Evolutionary conservation across 1,139 yeast species (phyloP).

Genomic region (Martiniozyma asiatica): DNA sequence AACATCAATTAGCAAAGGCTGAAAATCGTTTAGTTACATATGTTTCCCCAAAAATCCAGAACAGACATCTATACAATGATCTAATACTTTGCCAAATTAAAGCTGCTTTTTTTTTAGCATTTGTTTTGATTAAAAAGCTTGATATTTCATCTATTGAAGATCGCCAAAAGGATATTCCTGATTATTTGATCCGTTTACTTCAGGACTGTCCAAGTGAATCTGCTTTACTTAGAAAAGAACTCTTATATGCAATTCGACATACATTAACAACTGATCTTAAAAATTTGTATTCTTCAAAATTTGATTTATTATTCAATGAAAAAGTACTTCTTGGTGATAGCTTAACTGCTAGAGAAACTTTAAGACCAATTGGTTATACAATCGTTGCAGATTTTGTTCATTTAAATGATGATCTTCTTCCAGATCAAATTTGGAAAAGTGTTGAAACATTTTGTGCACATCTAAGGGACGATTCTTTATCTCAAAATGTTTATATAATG

Average conservation of each 20-base stretch:
- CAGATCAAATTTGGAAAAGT: constrained; percentile 80
- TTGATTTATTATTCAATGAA: constrained; percentile 77
- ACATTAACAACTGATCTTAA: constrained; percentile 83
- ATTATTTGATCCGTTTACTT: constrained; percentile 67
- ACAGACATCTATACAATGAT: constrained; percentile 75
- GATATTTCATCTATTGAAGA: constrained; percentile 52
- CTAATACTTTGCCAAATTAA: constrained; percentile 92
- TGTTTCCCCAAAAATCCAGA: constrained; percentile 57
- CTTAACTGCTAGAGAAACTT: constrained; percentile 77
- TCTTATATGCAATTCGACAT: constrained; percentile 89
- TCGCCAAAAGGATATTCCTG: constrained; percentile 71
- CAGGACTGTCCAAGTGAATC: constrained; percentile 97
- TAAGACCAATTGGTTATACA: constrained; percentile 84
- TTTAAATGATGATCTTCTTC: constrained; percentile 73
- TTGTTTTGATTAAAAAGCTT: constrained; percentile 77
- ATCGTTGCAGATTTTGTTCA: constrained; percentile 95
- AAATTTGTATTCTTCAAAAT: constrained; percentile 70
- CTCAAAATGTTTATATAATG: constrained; percentile 91
- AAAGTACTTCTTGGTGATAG: constrained; percentile 87
- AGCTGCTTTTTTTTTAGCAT: constrained; percentile 91
- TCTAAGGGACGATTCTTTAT: constrained; percentile 71
- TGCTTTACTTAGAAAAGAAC: constrained; percentile 84
- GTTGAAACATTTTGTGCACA: constrained; percentile 74
- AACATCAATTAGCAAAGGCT: constrained; percentile 49
- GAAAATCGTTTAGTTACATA: constrained; percentile 42